Percentiles rank a stretch among this genome's conserved stretches.
Evolutionary conservation across 441 rosid species (phyloP).

Genomic region (Eruca vesicaria): DNA sequence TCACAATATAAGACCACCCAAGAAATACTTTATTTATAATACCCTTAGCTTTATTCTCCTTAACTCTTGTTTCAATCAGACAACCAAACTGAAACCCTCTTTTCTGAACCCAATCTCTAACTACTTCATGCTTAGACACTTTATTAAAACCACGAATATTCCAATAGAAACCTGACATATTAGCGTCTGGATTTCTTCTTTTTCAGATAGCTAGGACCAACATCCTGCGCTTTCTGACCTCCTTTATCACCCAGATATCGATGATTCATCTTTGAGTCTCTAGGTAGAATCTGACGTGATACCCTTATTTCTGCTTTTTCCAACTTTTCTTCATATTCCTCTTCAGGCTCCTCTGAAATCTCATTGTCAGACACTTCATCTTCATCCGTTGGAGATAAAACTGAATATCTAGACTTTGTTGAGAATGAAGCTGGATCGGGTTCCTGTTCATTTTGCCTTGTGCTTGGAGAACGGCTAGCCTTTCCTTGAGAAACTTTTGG

Average conservation of each 20-base stretch:
- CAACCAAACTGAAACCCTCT: neutral
- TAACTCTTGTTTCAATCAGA: neutral
- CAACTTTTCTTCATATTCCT: neutral
- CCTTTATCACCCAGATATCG: neutral
- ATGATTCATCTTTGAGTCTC: neutral
- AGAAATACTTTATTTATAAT: neutral
- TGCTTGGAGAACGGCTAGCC: neutral
- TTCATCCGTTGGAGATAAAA: too few relatives aligned
- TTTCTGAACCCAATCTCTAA: neutral
- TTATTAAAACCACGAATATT: neutral
- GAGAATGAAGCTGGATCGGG: neutral
- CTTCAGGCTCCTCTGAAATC: too few relatives aligned
- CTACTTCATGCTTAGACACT: neutral
- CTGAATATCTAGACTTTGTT: neutral
- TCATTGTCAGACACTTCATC: too few relatives aligned
- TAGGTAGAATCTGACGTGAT: neutral
- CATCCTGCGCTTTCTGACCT: neutral
- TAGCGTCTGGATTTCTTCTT: neutral
- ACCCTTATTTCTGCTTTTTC: neutral
- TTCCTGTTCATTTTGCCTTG: neutral
- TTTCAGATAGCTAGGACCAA: neutral
- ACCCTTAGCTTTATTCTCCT: neutral
- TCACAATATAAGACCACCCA: neutral
- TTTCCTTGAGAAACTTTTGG: neutral
- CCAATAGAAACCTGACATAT: neutral